Evolutionary conservation across 2,329 filamentous ascomycete species (phyloP).

Genomic region (Aureobasidium lini): DNA sequence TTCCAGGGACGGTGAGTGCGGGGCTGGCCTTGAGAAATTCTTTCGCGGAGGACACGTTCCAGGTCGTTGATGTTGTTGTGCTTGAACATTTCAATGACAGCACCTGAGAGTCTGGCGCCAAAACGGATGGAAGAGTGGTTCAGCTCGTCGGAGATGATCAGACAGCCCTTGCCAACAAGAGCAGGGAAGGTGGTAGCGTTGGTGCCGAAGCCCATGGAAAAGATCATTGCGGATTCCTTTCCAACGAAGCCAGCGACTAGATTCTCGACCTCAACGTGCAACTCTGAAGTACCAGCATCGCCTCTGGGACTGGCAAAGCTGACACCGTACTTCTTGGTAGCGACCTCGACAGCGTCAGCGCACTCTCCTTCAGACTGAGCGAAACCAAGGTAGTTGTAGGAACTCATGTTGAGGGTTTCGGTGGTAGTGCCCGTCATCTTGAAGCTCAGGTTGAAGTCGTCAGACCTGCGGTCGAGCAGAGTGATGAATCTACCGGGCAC

Average conservation of each 20-base stretch:
- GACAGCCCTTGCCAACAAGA: conserved; percentile 81
- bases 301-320: conserved; percentile 72
- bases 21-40: conserved; percentile 92
- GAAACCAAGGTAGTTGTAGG: conserved; percentile 98
- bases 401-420: conserved; percentile 96
- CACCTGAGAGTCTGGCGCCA: conserved; percentile 85
- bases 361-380: conserved; percentile 96
- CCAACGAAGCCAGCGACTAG: conserved; percentile 86
- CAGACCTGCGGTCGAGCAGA: conserved; percentile 79
- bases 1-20: conserved; percentile 99
- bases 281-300: conserved; percentile 79
- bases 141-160: conserved; percentile 93
- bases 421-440: conserved; percentile 82
- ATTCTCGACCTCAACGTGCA: conserved; percentile 82
- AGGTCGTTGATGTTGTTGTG: conserved; percentile 92
- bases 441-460: conserved; percentile 89
- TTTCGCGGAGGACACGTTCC: conserved; percentile 78
- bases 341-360: conserved; percentile 83
- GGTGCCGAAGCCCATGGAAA: conserved; percentile 98
- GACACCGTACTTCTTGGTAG: conserved; percentile 77
- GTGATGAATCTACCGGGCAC: conserved; percentile 93
- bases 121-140: conserved; percentile 98
- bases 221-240: conserved; percentile 91
- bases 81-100: conserved; percentile 93
- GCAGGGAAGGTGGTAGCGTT: conserved; percentile 91